Evolutionary conservation across 805 yeast genomes (phyloP).

Genomic region (Jamesozyma lodderae): DNA sequence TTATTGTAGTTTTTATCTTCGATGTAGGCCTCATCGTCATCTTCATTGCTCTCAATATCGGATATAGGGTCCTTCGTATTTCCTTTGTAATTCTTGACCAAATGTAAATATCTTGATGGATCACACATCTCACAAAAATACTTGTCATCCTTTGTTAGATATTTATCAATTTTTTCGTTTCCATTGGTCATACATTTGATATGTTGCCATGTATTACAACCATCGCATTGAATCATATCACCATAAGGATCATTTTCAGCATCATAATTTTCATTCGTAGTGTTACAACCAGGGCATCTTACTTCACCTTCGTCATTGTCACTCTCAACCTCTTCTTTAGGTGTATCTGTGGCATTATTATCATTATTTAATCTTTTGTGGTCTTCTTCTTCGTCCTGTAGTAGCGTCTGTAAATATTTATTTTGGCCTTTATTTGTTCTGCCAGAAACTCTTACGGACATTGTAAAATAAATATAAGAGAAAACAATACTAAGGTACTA

Average conservation of each 20-base stretch:
- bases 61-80: conserved; percentile 5
- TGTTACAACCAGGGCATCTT: conserved; percentile 53
- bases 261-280: conserved; percentile 48
- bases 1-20: conserved; percentile 8
- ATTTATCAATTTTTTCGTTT: conserved; percentile 17
- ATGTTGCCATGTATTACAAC: conserved; percentile 68
- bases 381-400: conserved; percentile 25
- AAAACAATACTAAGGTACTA: background rate
- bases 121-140: conserved; percentile 52
- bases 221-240: conserved; percentile 57
- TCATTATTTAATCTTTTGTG: conserved; percentile 10
- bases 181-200: conserved; percentile 46
- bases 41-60: conserved; percentile 9
- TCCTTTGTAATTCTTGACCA: too few species aligned
- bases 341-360: conserved; percentile 14
- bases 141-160: conserved; percentile 34
- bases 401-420: conserved; percentile 21
- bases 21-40: conserved; percentile 11
- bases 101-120: conserved; percentile 29
- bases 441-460: conserved; percentile 34
- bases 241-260: conserved; percentile 45
- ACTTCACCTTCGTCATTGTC: conserved; percentile 34
- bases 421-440: conserved; percentile 38
- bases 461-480: background rate
- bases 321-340: conserved; percentile 8